These are phyloP conservation scores for Marchantia polymorpha DNA, from an alignment of 225 moss, liverwort and hornwort genomes.

Conservation along the genomic window DNA sequence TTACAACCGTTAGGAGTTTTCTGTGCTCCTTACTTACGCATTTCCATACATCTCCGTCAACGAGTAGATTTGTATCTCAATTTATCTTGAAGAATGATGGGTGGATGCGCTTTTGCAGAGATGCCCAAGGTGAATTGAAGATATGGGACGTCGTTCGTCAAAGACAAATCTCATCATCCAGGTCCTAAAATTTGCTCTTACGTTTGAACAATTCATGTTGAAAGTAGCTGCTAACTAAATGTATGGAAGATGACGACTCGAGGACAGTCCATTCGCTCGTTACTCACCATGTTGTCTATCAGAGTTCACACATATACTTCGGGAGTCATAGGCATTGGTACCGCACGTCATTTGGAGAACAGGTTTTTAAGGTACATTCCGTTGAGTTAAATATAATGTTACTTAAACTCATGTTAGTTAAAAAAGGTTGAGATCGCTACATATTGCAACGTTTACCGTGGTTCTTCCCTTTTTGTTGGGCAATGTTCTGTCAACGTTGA, in stretches of 20 bases:
- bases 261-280: neutral
- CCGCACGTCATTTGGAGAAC: conserved; percentile 50
- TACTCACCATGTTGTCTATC: conserved; percentile 19
- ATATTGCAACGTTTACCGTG: neutral
- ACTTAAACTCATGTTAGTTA: too few species aligned
- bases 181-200: conserved; percentile 34
- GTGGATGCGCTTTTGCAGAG: conserved; percentile 38
- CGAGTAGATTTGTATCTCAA: neutral
- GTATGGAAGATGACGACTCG: neutral
- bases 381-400: neutral
- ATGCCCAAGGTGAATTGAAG: conserved; percentile 84
- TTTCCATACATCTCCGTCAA: neutral
- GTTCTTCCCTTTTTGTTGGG: too few species aligned
- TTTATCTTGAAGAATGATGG: neutral
- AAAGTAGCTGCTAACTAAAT: neutral
- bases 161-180: conserved; percentile 73
- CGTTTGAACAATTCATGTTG: neutral
- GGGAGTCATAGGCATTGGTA: conserved; percentile 83
- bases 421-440: too few species aligned
- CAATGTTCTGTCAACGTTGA: neutral
- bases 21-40: neutral
- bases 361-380: conserved; percentile 68
- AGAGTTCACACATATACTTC: conserved; percentile 87
- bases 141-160: conserved; percentile 79
- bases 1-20: neutral